Conservation (phyloP, 257 asterid species). For the Penstemon eatonii region DNA sequence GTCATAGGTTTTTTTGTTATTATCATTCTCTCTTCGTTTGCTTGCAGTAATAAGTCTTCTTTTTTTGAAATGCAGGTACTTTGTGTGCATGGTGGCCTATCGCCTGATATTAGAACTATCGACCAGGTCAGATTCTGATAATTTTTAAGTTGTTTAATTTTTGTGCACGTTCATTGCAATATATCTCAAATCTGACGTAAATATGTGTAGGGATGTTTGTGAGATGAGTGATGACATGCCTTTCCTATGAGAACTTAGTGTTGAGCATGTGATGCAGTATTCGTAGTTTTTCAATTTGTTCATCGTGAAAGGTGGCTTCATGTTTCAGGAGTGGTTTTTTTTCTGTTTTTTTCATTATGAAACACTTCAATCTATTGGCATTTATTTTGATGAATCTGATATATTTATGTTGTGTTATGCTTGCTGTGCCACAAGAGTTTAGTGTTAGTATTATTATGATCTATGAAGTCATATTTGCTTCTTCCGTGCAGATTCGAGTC, state of each 20-base stretch:
- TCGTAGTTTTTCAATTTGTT: constrained; percentile 4
- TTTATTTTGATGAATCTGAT: background rate
- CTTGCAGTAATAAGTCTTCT: constrained; percentile 16
- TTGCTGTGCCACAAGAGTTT: constrained; percentile 3
- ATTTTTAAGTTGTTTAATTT: background rate
- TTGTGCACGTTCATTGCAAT: background rate
- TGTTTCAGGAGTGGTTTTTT: background rate
- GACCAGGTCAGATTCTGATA: constrained; percentile 69
- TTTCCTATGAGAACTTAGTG: constrained; percentile 7
- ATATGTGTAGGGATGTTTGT: background rate
- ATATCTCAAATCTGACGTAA: background rate
- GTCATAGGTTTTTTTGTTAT: constrained; percentile 2
- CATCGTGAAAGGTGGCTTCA: constrained; percentile 4
- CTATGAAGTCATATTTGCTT: background rate
- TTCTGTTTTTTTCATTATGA: background rate
- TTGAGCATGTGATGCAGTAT: constrained; percentile 18
- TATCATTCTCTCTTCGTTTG: constrained; percentile 9
- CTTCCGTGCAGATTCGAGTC: constrained; percentile 68
- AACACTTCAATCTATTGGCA: background rate
- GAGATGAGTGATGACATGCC: constrained; percentile 6
- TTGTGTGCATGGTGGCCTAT: constrained; percentile 98
- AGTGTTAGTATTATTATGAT: background rate
- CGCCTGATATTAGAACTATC: constrained; percentile 92
- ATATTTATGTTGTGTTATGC: background rate
- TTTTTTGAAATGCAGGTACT: constrained; percentile 62